phyloP scores from a whole-genome alignment of 73 alveolate genomes.

The Paramecium primaurelia region DNA sequence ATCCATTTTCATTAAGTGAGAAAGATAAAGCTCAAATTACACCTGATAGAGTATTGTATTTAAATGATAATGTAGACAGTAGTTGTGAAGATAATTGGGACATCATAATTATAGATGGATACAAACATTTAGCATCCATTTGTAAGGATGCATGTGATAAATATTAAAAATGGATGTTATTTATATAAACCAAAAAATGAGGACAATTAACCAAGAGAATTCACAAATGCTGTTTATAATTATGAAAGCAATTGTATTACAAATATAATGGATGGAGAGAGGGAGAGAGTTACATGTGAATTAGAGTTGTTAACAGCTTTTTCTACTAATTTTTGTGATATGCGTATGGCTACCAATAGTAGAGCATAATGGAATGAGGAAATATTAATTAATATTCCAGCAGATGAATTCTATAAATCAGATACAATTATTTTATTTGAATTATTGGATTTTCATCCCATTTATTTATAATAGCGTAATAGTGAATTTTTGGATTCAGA shows the following conservation, averaged over 20 bases:
- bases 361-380: conserved; percentile 92
- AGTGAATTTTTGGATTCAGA: conserved; percentile 75
- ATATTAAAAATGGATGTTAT: conserved; percentile 81
- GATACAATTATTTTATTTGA: conserved; percentile 90
- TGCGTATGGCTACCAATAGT: conserved; percentile 92
- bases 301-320: conserved; percentile 50
- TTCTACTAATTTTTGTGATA: conserved; percentile 86
- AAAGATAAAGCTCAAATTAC: neutral
- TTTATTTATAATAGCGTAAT: conserved; percentile 53
- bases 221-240: conserved; percentile 59
- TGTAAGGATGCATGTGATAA: conserved; percentile 90
- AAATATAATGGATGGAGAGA: conserved; percentile 22
- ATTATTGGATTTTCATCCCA: conserved; percentile 91
- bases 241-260: conserved; percentile 64
- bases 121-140: conserved; percentile 93
- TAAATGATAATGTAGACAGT: neutral
- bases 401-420: conserved; percentile 71
- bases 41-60: neutral
- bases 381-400: conserved; percentile 83
- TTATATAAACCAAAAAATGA: conserved; percentile 67
- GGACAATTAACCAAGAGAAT: conserved; percentile 43
- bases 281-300: conserved; percentile 64
- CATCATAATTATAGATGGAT: conserved; percentile 89
- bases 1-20: neutral
- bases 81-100: conserved; percentile 65